These are phyloP conservation scores for Rhynchosporium agropyri DNA, from an alignment of 2,329 filamentous ascomycete species.

Conservation along the genomic window DNA sequence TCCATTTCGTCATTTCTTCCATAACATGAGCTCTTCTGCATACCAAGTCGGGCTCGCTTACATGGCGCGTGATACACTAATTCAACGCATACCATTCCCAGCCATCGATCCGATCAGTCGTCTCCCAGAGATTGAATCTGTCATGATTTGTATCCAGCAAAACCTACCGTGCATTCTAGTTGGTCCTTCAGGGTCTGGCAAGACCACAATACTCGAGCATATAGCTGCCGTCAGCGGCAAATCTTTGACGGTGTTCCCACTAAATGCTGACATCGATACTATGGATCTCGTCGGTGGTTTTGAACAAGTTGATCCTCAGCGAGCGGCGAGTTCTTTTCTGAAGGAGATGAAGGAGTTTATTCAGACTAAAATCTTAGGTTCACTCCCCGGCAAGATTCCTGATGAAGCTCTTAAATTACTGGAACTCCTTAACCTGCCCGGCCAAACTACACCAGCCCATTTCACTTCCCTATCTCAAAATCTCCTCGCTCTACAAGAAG, in stretches of 20 bases:
- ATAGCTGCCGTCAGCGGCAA: constrained; percentile 80
- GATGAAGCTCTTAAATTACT: constrained; percentile 54
- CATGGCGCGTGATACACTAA: constrained; percentile 60
- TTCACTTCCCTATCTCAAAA: constrained; percentile 40
- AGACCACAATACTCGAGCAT: constrained; percentile 77
- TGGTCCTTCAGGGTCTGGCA: constrained; percentile 82
- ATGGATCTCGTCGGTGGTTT: constrained; percentile 98
- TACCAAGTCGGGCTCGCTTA: constrained; percentile 81
- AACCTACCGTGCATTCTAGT: constrained; percentile 88
- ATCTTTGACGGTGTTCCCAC: constrained; percentile 76
- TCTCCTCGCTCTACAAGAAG: constrained; percentile 37
- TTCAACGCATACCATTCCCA: constrained; percentile 56
- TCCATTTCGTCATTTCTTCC: constrained; percentile 64
- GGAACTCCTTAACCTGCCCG: constrained; percentile 48
- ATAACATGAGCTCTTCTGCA: constrained; percentile 66
- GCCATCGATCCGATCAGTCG: constrained; percentile 55
- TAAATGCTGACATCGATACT: constrained; percentile 94
- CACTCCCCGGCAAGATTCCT: constrained; percentile 52
- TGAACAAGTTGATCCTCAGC: constrained; percentile 84
- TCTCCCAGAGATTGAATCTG: constrained; percentile 76
- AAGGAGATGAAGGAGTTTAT: constrained; percentile 56
- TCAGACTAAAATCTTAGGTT: constrained; percentile 52
- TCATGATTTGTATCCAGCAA: constrained; percentile 84
- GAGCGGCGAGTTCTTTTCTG: constrained; percentile 67
- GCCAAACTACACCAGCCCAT: constrained; percentile 26